Conservation (phyloP, 257 asterid species). For the Solanum clarkiae region DNA sequence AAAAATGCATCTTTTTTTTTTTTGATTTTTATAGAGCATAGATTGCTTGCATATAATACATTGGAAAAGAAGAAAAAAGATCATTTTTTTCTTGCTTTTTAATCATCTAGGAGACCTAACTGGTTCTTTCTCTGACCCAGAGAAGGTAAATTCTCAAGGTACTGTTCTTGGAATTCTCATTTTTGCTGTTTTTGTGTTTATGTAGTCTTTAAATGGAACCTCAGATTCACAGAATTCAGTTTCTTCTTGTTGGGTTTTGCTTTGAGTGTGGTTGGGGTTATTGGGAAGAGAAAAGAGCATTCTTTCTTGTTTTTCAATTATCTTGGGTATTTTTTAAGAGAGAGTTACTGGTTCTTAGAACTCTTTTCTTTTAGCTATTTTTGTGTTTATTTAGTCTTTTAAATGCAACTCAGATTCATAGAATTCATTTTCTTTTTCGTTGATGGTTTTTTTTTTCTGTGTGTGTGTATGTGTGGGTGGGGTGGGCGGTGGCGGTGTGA, state of each 20-base stretch:
- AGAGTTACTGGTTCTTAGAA: not conserved
- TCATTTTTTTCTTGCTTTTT: not conserved
- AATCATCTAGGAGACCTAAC: not conserved
- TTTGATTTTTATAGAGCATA: not conserved
- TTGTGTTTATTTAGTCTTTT: not conserved
- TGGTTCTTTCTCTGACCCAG: not conserved
- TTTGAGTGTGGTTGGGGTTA: not conserved
- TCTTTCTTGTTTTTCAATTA: not conserved
- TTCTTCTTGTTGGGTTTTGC: not conserved
- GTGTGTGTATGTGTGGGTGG: not conserved
- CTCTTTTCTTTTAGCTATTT: not conserved
- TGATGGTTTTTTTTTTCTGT: not conserved
- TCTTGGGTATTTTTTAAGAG: not conserved
- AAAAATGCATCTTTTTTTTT: too few relatives aligned
- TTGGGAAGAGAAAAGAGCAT: not conserved
- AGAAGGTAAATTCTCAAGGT: not conserved
- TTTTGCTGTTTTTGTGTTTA: not conserved
- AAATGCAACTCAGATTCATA: not conserved
- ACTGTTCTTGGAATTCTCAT: too few relatives aligned
- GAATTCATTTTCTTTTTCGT: not conserved
- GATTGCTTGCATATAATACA: not conserved
- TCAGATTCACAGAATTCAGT: not conserved
- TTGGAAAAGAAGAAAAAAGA: not conserved
- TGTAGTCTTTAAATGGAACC: not conserved
- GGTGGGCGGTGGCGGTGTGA: not conserved